Evolutionary conservation across 441 rosid genomes (phyloP).

Genomic region (Populus hybrid): DNA sequence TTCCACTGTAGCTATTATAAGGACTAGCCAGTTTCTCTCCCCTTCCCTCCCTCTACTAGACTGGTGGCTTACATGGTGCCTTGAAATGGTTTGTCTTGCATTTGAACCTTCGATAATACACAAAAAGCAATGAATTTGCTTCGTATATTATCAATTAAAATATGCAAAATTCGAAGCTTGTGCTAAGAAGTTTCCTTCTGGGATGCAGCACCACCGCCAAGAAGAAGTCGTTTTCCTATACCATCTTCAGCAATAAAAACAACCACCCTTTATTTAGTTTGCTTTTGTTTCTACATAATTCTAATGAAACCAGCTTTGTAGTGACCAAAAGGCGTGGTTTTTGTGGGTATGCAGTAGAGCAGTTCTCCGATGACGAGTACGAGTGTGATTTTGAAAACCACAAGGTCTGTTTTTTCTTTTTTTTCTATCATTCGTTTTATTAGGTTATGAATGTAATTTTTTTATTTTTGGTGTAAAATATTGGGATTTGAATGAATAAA

Average conservation of each 20-base stretch:
- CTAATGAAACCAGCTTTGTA: constrained; percentile 12
- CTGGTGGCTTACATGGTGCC: background rate
- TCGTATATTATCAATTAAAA: background rate
- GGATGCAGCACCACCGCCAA: constrained; percentile 17
- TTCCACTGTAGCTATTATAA: background rate
- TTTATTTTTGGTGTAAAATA: background rate
- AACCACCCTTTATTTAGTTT: constrained; percentile 7
- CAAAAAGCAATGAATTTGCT: background rate
- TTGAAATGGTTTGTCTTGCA: background rate
- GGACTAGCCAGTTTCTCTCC: background rate
- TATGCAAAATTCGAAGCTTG: background rate
- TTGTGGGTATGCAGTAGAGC: constrained; percentile 61
- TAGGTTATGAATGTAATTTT: background rate
- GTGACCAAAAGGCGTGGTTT: constrained; percentile 34
- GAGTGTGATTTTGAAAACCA: constrained; percentile 85
- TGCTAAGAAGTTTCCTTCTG: constrained; percentile 30
- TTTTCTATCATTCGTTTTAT: background rate
- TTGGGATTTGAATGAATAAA: background rate
- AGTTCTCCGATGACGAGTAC: constrained; percentile 96
- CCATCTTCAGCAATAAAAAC: constrained; percentile 8
- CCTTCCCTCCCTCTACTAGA: background rate
- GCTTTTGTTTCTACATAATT: constrained; percentile 19
- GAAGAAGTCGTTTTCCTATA: background rate
- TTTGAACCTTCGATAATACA: background rate
- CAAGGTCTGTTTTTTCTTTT: constrained; percentile 38